phyloP scores from a whole-genome alignment of 805 yeast genomes.

The Maudiozyma barnettii region DNA sequence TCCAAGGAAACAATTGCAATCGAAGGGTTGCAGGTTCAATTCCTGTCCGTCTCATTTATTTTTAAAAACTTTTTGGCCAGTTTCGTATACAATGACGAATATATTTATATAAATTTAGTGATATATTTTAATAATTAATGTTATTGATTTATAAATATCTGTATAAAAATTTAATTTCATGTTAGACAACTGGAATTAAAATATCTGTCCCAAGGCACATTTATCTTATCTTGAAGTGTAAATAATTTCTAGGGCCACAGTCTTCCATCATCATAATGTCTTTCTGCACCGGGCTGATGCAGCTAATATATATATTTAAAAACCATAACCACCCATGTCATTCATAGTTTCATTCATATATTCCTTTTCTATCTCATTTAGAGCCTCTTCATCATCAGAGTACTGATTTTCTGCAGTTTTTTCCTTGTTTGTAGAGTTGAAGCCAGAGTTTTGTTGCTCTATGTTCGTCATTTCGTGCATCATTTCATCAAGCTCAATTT shows the following conservation, averaged over 20 bases:
- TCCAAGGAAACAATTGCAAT: constrained; percentile 30
- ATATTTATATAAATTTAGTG: no score
- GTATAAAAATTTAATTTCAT: no score
- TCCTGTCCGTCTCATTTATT: constrained; percentile 56
- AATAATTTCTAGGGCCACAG: no score
- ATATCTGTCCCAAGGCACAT: no score
- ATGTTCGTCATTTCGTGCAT: not conserved
- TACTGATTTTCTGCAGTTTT: constrained; percentile 5
- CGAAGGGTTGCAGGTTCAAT: constrained; percentile 70
- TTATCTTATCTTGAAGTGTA: no score
- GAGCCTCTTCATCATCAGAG: constrained; percentile 20
- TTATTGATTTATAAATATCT: no score
- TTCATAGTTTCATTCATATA: not conserved
- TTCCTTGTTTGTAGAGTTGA: not conserved
- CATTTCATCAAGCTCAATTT: not conserved
- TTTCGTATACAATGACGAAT: no score
- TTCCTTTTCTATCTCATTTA: not conserved
- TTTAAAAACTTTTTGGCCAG: no score
- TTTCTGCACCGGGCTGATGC: not conserved
- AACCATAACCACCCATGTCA: not conserved
- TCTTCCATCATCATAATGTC: no score
- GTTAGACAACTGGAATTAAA: no score
- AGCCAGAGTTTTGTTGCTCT: not conserved
- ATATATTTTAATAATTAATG: no score
- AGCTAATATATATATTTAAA: not conserved